Conservation (phyloP, 495 filamentous ascomycete species). For the Penicillium mononematosum region DNA sequence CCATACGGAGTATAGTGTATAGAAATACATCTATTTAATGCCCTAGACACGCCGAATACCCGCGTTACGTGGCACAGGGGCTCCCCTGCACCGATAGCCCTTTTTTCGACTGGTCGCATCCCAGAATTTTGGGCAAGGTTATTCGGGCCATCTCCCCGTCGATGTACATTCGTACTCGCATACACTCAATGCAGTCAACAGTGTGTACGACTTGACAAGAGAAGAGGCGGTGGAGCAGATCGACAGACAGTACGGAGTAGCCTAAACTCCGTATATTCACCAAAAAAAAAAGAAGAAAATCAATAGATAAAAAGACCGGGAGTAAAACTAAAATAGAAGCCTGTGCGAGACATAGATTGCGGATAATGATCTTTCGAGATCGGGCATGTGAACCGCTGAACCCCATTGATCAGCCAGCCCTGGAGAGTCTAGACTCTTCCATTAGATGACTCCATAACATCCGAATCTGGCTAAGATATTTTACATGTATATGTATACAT, state of each 20-base stretch:
- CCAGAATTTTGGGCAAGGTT: slow-evolving; percentile 15
- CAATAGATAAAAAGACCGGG: background rate
- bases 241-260: background rate
- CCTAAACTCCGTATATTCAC: background rate
- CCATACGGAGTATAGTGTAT: too few relatives aligned
- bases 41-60: background rate
- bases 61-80: background rate
- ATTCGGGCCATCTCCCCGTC: slow-evolving; percentile 17
- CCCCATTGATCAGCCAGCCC: background rate
- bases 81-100: slow-evolving; percentile 2
- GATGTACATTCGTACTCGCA: background rate
- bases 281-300: background rate
- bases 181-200: background rate
- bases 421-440: slow-evolving; percentile 7
- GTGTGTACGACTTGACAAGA: too few relatives aligned
- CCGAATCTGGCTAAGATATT: slow-evolving; percentile 2
- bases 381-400: background rate
- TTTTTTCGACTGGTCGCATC: slow-evolving; percentile 1
- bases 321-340: background rate
- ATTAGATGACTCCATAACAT: background rate
- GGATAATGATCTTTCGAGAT: background rate
- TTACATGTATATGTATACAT: slow-evolving; percentile 19
- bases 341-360: background rate
- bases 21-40: background rate
- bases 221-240: slow-evolving; percentile 17